Base-by-base conservation (phyloP, 495 filamentous ascomycete species). In the Wilcoxina mikolae region DNA sequence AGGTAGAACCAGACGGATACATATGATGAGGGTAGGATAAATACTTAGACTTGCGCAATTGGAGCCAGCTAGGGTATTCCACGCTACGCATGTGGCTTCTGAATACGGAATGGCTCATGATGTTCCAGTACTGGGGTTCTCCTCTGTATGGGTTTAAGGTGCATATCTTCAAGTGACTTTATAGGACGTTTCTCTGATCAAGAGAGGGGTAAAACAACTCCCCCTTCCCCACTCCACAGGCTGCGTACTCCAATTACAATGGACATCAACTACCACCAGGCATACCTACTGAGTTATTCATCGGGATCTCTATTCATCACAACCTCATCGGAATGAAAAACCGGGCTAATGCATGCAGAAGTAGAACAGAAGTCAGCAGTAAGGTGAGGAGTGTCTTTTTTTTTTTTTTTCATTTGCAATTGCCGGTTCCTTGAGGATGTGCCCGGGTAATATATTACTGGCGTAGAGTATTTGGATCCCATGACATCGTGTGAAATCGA, bases 301-400 rank as follows among this genome's bases (percentile, higher is more conserved):
- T 38, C 33, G 9, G 33, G 9, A 17, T 38, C 33, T 9, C 17
- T 38, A 38, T 38, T 17, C 17, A 38, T 38, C 33, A 17, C 33
- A 38, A 38, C 9, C 17, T 38, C 42, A 5, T 22, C 42, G 7
- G 22, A 45, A 45, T 5, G 18, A 45, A 45, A 45, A 45, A 45
- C 31, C 31, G 31, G 31, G 31, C 42, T 45, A 45, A 45, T 24
- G 22, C 22, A 45, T n/a, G 42, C 42, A 45, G 42, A 45, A 45
- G 18, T 9, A 22, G 42, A 35, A 15, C 31, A 35, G 31, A 35
- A 35, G n/a, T n/a, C 31, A 35, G 31, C 31, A 35, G 31, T 15
- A 15, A 35, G 7, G 31, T 35, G 31, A 7, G 7, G 7, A 7
- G 7, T 35, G 7, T 35, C 31, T 15, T 7, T 15, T 15, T 7